These are phyloP conservation scores for Hyphodiscus hymeniophilus DNA, from an alignment of 495 filamentous ascomycete species.

Conservation along the genomic window DNA sequence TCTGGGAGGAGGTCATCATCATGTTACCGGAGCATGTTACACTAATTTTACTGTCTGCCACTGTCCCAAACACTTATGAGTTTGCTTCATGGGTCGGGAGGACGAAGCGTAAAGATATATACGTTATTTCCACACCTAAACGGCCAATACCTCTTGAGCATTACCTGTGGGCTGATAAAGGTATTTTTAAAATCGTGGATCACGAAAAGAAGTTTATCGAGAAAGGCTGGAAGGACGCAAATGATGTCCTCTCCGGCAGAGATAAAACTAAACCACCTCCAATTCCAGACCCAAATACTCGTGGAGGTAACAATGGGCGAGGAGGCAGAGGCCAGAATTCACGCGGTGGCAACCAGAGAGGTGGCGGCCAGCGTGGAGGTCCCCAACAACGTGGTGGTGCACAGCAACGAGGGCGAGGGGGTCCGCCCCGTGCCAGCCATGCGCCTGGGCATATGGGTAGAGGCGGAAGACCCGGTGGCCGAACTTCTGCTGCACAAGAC, in stretches of 20 bases:
- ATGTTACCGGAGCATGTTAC: constrained; percentile 98
- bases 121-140: constrained; percentile 96
- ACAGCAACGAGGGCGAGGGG: constrained; percentile 45
- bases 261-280: constrained; percentile 63
- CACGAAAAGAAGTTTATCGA: constrained; percentile 84
- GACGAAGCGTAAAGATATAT: constrained; percentile 98
- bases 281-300: constrained; percentile 27
- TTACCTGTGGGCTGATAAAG: constrained; percentile 89
- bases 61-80: constrained; percentile 93
- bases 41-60: constrained; percentile 88
- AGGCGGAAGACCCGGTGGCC: constrained; percentile 69
- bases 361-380: constrained; percentile 45
- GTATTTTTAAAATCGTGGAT: constrained; percentile 90
- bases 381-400: constrained; percentile 48
- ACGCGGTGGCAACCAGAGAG: constrained; percentile 47
- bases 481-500: constrained; percentile 84
- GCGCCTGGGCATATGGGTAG: constrained; percentile 76
- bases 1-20: constrained; percentile 99
- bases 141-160: constrained; percentile 92
- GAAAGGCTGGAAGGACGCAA: constrained; percentile 89
- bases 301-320: constrained; percentile 39
- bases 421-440: constrained; percentile 48
- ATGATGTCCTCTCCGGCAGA: constrained; percentile 69
- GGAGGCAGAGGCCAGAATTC: constrained; percentile 31
- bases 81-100: constrained; percentile 98